These are phyloP conservation scores for Serendipita vermifera DNA, from an alignment of 768 basidiomycete genomes.

Conservation along the genomic window DNA sequence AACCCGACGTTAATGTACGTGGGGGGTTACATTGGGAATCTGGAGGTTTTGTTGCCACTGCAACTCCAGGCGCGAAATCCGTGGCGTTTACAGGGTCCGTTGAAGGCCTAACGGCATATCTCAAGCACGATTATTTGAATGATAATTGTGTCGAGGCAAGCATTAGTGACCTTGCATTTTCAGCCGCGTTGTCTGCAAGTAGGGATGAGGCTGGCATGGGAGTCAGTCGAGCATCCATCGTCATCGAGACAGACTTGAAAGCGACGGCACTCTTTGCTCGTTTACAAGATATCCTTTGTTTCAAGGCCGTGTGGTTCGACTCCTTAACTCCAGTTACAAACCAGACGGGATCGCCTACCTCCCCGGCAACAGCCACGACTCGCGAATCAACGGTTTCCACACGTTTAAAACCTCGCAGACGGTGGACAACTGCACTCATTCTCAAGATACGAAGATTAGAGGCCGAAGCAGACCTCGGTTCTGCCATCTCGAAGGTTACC, in stretches of 20 bases:
- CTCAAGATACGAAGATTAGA: slow-evolving; percentile 60
- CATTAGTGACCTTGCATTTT: slow-evolving; percentile 56
- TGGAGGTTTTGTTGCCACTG: slow-evolving; percentile 74
- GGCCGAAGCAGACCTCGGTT: slow-evolving; percentile 71
- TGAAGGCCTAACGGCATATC: slow-evolving; percentile 63
- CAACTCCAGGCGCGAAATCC: slow-evolving; percentile 59
- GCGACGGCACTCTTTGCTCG: slow-evolving; percentile 73
- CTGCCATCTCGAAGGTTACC: slow-evolving; percentile 62
- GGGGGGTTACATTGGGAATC: slow-evolving; percentile 87
- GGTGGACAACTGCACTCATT: slow-evolving; percentile 49
- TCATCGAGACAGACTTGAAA: slow-evolving; percentile 74
- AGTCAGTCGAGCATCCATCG: slow-evolving; percentile 50
- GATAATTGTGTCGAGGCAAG: slow-evolving; percentile 50
- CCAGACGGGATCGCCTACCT: slow-evolving; percentile 23
- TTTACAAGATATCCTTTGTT: slow-evolving; percentile 82
- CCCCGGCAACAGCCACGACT: slow-evolving; percentile 11
- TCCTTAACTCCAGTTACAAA: slow-evolving; percentile 60
- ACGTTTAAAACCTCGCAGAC: slow-evolving; percentile 23
- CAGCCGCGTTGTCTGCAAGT: slow-evolving; percentile 50
- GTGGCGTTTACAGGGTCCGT: slow-evolving; percentile 67
- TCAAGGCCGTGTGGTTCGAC: slow-evolving; percentile 92
- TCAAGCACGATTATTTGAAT: slow-evolving; percentile 44
- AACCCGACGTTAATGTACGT: slow-evolving; percentile 85
- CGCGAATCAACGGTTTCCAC: not conserved
- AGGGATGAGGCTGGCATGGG: slow-evolving; percentile 26